Base-by-base conservation (phyloP, 1,284 basidiomycete genomes). In the Ceratobasidium sp. region DNA sequence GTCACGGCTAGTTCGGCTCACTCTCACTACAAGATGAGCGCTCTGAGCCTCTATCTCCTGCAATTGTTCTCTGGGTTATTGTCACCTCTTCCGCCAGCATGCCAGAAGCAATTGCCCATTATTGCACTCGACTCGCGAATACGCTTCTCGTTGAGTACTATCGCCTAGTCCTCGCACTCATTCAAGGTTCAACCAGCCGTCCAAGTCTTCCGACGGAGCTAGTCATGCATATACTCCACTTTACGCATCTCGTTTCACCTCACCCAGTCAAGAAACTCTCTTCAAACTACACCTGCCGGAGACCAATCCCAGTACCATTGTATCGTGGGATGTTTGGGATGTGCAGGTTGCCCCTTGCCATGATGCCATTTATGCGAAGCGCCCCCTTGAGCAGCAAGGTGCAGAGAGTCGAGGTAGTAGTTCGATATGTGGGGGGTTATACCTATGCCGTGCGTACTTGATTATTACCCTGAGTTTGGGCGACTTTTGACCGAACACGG, bases 151-250 rank as follows among this genome's bases (percentile, higher is more conserved):
- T 22, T 7, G 20, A 13, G 15, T 49, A 62, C 32, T 50, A 62
- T 32, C 58, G n/a, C 7, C 25, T 50, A 15, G 45, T 31, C 8
- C 22, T 62, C 32, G 27, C 58, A 20, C 45, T 62, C 3, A 17
- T 45, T 25, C 45, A 43, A 15, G 43, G 58, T 29, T 7, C 27
- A 20, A 31, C 2, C n/a, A 3, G 29, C 8, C 43, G 58, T 4
- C 42, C 45, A 17, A 22, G 43, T 7, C 58, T 62, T 38, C 45
- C 58, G 2, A 31, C 45, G 8, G 58, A 62, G 22, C 27, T 62
- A 2, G 58, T 62, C 15, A 25, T 47, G 15, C 45, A 50, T 31
- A 62, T 38, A 32, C 7, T 54, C 32, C 32, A 22, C 10, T 6
- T 34, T n/a, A 31, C 52, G 17, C 29, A 22, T 5, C 52, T 54